Evolutionary conservation across 495 filamentous ascomycete genomes (phyloP).

Genomic region (Lasiosphaeria hispida): DNA sequence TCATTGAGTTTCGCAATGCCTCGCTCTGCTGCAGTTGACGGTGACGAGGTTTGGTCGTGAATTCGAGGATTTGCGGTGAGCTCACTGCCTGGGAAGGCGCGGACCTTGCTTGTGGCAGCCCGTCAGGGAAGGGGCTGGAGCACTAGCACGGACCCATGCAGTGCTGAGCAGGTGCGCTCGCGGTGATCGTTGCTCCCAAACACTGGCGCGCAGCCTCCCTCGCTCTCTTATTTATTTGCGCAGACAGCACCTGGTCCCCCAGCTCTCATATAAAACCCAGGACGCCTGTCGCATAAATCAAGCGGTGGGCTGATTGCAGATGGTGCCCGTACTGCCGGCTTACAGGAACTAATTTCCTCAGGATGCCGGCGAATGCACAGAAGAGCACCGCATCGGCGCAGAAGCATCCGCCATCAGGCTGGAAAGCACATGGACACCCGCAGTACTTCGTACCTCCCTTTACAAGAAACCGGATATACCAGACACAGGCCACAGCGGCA

Average conservation of each 20-base stretch:
- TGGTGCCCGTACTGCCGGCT: neutral
- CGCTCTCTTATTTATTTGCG: too few relatives aligned
- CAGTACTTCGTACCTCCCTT: too few relatives aligned
- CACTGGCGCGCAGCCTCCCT: too few relatives aligned
- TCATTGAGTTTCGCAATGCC: conserved; percentile 15
- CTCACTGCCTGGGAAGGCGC: too few relatives aligned
- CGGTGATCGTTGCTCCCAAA: too few relatives aligned
- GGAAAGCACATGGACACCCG: too few relatives aligned
- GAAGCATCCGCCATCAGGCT: too few relatives aligned
- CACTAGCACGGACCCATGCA: neutral
- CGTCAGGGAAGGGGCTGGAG: neutral
- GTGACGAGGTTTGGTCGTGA: neutral
- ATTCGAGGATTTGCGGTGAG: neutral
- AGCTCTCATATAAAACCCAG: conserved; percentile 1
- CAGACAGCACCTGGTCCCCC: neutral
- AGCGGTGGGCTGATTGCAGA: conserved; percentile 10
- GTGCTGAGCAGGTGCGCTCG: neutral
- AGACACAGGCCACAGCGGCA: neutral
- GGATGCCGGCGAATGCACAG: too few relatives aligned
- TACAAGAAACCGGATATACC: neutral
- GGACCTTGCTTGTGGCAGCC: neutral
- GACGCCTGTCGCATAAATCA: conserved; percentile 2
- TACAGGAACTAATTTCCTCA: neutral
- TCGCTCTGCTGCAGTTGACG: neutral
- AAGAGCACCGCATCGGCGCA: too few relatives aligned